Evolutionary conservation across 371 early-diverging fungal species (phyloP).

Genomic region (Smittium mucronatum): DNA sequence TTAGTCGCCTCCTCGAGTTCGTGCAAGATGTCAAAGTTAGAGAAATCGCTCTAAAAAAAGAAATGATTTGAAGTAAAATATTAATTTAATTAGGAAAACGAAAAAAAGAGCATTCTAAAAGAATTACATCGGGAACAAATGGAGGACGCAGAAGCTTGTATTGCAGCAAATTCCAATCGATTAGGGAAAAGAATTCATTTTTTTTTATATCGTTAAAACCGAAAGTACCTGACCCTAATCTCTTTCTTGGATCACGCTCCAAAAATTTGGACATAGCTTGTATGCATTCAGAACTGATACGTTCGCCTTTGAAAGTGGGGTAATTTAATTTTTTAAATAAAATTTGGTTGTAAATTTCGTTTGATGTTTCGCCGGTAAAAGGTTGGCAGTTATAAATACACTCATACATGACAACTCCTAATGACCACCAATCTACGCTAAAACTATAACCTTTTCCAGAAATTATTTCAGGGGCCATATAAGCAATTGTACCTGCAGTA

Average conservation of each 20-base stretch:
- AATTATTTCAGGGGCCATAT: conserved; percentile 49
- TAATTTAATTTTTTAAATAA: conserved; percentile 42
- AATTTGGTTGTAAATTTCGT: conserved; percentile 76
- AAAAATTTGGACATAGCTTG: conserved; percentile 61
- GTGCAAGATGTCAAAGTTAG: conserved; percentile 86
- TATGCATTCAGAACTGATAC: conserved; percentile 41
- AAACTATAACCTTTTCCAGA: conserved; percentile 47
- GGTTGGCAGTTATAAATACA: conserved; percentile 86
- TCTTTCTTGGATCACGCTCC: conserved; percentile 49
- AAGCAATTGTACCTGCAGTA: conserved; percentile 27
- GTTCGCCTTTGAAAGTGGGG: conserved; percentile 56
- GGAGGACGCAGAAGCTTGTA: conserved; percentile 36
- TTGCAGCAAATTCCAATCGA: conserved; percentile 56
- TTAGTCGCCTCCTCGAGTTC: conserved; percentile 83
- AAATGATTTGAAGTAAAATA: neutral
- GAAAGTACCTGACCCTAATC: conserved; percentile 49
- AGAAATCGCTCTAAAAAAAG: conserved; percentile 36
- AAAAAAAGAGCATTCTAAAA: neutral
- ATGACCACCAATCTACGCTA: conserved; percentile 89
- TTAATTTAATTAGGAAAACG: neutral
- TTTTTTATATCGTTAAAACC: conserved; percentile 57
- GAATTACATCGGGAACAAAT: conserved; percentile 30
- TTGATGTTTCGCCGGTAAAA: conserved; percentile 81
- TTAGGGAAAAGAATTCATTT: conserved; percentile 79
- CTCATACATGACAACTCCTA: conserved; percentile 97